These are phyloP conservation scores for Neurospora sp. DNA, from an alignment of 495 filamentous ascomycete species.

Conservation along the genomic window DNA sequence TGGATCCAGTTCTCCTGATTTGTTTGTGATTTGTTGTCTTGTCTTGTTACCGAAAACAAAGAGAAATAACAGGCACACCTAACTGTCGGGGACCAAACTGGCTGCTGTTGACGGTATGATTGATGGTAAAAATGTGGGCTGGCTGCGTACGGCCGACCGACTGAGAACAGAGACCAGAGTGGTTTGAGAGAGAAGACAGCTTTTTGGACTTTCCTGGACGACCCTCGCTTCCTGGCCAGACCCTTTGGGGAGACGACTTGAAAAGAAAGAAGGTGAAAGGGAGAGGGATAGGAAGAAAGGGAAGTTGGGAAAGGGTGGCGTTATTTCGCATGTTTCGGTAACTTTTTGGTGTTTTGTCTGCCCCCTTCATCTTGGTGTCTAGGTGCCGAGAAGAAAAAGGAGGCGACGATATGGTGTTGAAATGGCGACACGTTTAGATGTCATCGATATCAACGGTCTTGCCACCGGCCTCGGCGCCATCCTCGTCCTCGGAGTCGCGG, in stretches of 20 bases:
- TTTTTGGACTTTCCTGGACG: slow-evolving; percentile 24
- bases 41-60: neutral
- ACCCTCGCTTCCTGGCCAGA: neutral
- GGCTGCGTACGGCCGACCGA: neutral
- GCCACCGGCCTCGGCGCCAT: slow-evolving; percentile 44
- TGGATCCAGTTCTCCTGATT: slow-evolving; percentile 9
- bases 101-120: neutral
- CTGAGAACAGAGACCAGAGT: slow-evolving; percentile 1
- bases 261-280: neutral
- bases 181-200: slow-evolving; percentile 57
- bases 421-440: slow-evolving; percentile 35
- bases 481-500: slow-evolving; percentile 62
- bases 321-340: neutral
- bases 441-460: slow-evolving; percentile 69
- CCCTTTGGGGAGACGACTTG: neutral
- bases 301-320: neutral
- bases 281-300: slow-evolving; percentile 5
- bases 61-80: slow-evolving; percentile 14
- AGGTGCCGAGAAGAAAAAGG: neutral
- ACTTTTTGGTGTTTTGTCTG: neutral
- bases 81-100: slow-evolving; percentile 36
- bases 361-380: neutral
- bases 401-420: neutral
- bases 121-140: neutral
- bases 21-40: slow-evolving; percentile 2